Evolutionary conservation across 352 stramenopile species (phyloP), one percentile per base, ranked within the genome.

Genomic region (Saprolegnia diclina): DNA sequence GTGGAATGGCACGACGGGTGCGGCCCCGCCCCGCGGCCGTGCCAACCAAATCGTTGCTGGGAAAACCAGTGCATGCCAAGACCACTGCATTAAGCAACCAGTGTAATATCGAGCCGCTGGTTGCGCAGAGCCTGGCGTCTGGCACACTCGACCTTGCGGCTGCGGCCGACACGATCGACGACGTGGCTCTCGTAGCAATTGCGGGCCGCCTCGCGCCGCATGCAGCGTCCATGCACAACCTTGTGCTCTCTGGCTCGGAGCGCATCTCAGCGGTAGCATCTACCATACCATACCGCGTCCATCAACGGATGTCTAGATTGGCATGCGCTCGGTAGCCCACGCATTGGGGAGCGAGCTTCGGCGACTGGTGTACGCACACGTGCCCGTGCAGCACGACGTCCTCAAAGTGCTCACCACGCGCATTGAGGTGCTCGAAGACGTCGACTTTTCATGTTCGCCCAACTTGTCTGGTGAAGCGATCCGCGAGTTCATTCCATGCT

Each of bases 401-500:
- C 67, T 91, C 61, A 85, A 89, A 65, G 82, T 92, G n/a, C 74
- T 92, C 56, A 80, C 81, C 5, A 87, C 84, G 1, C 74, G 81
- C 6, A 86, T 92, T 54, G 76, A 87, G 26, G 62, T 62, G 24
- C 73, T 92, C 1, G 79, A 90, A 11, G 50, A 35, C 9, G 68
- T 91, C 10, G 73, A 91, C 45, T 84, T 91, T 57, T 89, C 84
- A 29, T 79, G 52, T 26, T 92, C 81, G 44, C 74, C 74, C 18
- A 72, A 74, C 45, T 75, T 93, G 26, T 74, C 77, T 22, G 81
- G 75, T 53, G 82, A 91, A 50, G 72, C 74, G 22, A 64, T 91
- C 22, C 83, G 79, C 22, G 81, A 80, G 53, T 88, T 93, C 53
- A 81, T 91, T n/a, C 84, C 78, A 0, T 91, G 85, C 64, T 89